Evolutionary conservation across 2,329 filamentous ascomycete genomes (phyloP), one percentile per base, ranked within the genome.

Genomic region (Microcera coccophila): DNA sequence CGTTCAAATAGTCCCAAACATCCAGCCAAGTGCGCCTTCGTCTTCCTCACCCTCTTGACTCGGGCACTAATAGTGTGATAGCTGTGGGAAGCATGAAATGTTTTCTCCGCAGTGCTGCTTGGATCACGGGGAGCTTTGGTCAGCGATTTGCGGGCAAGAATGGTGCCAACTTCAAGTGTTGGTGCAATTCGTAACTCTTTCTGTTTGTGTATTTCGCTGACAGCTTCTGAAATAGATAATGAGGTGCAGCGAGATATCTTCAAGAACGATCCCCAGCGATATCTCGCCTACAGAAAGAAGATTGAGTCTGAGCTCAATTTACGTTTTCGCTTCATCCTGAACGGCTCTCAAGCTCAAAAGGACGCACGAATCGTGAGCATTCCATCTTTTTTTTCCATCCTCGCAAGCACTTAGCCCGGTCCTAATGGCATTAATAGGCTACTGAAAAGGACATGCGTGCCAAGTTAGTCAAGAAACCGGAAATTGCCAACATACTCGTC

Each of bases 291-390:
- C 52, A 67, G 75, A 19, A 75, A 71, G 45, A 62, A 62, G 15
- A 59, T 76, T 7, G 73, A 78, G 46, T 57, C 67, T 1, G 73
- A 70, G 19, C 62, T 79, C 14, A 78, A 76, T 45, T 67, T 70
- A 35, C 65, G 72, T 17, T 79, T 78, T 63, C 72, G 72, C 35
- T 71, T 77, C 58, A 75, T 76, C 52, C 61, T 73, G 49, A 75
- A 73, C 52, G 70, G 69, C n/a, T 48, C 45, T n/a, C 35, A 39
- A 11, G 45, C 44, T 10, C 45, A 48, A 21, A 19, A 31, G 26
- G 38, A 48, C 18, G 45, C 45, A 5, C 37, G 45, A 16, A 22
- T 29, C 14, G 42, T 38, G 4, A 28, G 31, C n/a, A 11, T 18
- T 10, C 35, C n/a, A 14, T n/a, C n/a, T 32, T 26, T 7, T 7